Percentiles rank a stretch among this genome's conserved stretches.
Evolutionary conservation across 352 stramenopile genomes (phyloP).

Genomic region (Chrysophaeum taylorii): DNA sequence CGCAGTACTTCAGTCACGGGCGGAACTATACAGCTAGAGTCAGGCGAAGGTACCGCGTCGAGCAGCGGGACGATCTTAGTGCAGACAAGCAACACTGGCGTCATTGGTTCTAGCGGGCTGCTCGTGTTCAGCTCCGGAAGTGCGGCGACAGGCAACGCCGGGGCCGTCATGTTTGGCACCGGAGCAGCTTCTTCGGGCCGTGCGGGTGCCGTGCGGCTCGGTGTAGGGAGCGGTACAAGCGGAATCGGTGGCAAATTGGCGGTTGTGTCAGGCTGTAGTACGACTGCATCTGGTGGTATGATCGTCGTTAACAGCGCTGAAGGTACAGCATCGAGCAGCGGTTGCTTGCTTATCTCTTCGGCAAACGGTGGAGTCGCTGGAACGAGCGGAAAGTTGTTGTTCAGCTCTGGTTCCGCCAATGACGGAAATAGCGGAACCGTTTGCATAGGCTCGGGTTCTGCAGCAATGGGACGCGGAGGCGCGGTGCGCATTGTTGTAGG

Average conservation of each 20-base stretch:
- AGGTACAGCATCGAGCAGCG: too few species aligned
- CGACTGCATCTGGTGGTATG: too few species aligned
- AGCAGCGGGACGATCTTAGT: not conserved
- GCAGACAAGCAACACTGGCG: constrained; percentile 1
- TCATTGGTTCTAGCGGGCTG: constrained; percentile 32
- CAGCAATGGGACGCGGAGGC: constrained; percentile 20
- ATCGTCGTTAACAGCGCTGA: too few species aligned
- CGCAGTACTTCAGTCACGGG: constrained; percentile 11
- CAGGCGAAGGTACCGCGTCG: not conserved
- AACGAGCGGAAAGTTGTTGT: not conserved
- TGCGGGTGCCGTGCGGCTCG: constrained; percentile 53
- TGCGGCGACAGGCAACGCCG: constrained; percentile 45
- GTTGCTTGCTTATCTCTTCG: not conserved
- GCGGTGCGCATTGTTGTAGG: constrained; percentile 23
- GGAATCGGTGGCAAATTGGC: constrained; percentile 33
- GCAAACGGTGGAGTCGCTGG: not conserved
- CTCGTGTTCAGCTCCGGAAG: constrained; percentile 35
- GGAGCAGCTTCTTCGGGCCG: constrained; percentile 45
- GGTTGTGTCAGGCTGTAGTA: too few species aligned
- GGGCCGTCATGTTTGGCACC: constrained; percentile 50
- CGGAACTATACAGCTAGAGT: not conserved
- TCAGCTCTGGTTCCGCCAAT: constrained; percentile 23
- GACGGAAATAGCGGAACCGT: constrained; percentile 23
- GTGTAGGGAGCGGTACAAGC: constrained; percentile 42
- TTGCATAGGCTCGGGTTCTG: constrained; percentile 17